These are phyloP conservation scores for Mycena citricolor DNA, from an alignment of 1,284 basidiomycete genomes.

Conservation along the genomic window DNA sequence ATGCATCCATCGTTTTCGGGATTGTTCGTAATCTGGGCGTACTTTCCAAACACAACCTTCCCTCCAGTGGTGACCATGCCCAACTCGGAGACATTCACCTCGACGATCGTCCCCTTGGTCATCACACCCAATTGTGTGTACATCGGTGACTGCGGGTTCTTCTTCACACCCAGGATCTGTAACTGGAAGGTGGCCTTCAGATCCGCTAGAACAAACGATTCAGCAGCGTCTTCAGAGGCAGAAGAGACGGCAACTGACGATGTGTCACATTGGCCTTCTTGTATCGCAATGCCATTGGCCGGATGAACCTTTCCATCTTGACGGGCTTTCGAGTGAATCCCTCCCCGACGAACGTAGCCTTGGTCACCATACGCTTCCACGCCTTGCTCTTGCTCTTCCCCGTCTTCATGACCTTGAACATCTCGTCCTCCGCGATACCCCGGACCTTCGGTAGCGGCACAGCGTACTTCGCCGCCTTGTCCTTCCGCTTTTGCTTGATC, in stretches of 20 bases:
- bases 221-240: conserved; percentile 33
- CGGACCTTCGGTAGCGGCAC: conserved; percentile 97
- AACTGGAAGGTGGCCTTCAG: conserved; percentile 99
- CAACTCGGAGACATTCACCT: conserved; percentile 96
- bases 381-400: conserved; percentile 96
- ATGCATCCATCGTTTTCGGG: conserved; percentile 97
- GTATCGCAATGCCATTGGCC: conserved; percentile 96
- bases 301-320: conserved; percentile 98
- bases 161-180: conserved; percentile 97
- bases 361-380: conserved; percentile 99
- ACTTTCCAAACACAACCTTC: conserved; percentile 90
- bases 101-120: conserved; percentile 98
- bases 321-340: conserved; percentile 98
- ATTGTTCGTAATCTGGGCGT: conserved; percentile 96
- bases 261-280: conserved; percentile 99
- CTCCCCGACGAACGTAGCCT: conserved; percentile 98
- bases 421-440: conserved; percentile 99
- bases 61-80: conserved; percentile 99
- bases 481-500: conserved; percentile 98
- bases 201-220: conserved; percentile 61
- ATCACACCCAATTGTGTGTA: conserved; percentile 95
- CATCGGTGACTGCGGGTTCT: conserved; percentile 99
- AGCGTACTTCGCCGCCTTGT: conserved; percentile 97
- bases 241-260: conserved; percentile 57
- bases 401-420: conserved; percentile 99